Evolutionary conservation across 345 rosid species (phyloP).

Genomic region (Citrus unshiu): DNA sequence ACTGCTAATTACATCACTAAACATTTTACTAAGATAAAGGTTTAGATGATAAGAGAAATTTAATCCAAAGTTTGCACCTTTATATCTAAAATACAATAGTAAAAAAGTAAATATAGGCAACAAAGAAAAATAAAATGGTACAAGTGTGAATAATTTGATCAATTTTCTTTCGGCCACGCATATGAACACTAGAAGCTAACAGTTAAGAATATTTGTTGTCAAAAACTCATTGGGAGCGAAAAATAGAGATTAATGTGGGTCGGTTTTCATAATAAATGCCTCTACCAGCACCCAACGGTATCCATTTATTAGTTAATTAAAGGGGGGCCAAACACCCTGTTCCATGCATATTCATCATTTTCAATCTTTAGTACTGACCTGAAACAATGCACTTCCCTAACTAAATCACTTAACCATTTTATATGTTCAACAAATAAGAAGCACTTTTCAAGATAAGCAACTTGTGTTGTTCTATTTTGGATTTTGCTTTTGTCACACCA

Average conservation of each 20-base stretch:
- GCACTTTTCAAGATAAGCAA: background rate
- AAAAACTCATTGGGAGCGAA: background rate
- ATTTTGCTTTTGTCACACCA: background rate
- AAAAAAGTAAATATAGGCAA: too few relatives aligned
- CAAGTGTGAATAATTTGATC: background rate
- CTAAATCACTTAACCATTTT: background rate
- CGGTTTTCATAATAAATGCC: slow-evolving; percentile 34
- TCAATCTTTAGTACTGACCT: background rate
- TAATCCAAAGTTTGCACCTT: too few relatives aligned
- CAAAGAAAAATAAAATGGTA: too few relatives aligned
- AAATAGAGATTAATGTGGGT: slow-evolving; percentile 2
- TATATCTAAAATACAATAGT: too few relatives aligned
- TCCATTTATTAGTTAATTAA: background rate
- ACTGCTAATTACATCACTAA: too few relatives aligned
- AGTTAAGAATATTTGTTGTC: slow-evolving; percentile 2
- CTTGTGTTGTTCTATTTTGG: background rate
- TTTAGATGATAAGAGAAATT: too few relatives aligned
- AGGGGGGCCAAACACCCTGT: background rate
- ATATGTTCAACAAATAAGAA: background rate
- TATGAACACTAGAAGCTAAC: background rate
- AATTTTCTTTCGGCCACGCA: too few relatives aligned
- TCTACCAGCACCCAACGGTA: slow-evolving; percentile 33
- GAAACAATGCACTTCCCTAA: background rate
- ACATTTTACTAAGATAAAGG: too few relatives aligned
- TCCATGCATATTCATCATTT: slow-evolving; percentile 24